phyloP scores from a whole-genome alignment of 2,329 filamentous ascomycete genomes.

The Aphanocladium album region DNA sequence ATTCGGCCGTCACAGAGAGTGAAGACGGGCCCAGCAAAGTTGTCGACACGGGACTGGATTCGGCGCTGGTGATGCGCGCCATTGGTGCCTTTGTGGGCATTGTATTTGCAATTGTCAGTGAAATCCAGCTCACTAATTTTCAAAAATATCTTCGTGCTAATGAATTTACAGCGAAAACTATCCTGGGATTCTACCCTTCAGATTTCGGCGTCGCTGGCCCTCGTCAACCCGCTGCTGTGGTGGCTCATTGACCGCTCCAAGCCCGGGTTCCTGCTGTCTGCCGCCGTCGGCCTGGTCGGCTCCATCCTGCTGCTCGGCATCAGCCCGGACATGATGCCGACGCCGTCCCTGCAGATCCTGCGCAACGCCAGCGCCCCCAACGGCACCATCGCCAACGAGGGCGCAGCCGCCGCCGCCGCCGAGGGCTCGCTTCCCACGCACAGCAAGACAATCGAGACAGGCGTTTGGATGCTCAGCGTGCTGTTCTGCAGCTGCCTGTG shows the following conservation, averaged over 20 bases:
- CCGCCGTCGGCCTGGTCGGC: slow-evolving; percentile 66
- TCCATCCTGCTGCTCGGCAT: slow-evolving; percentile 69
- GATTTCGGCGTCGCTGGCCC: slow-evolving; percentile 78
- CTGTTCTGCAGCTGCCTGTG: slow-evolving; percentile 92
- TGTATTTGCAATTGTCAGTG: slow-evolving; percentile 68
- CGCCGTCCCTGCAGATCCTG: slow-evolving; percentile 45
- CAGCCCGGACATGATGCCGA: slow-evolving; percentile 72
- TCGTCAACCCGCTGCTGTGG: slow-evolving; percentile 92
- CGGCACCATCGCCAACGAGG: slow-evolving; percentile 1
- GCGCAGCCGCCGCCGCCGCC: slow-evolving; percentile 26
- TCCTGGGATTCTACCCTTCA: slow-evolving; percentile 96
- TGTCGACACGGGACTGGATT: slow-evolving; percentile 54
- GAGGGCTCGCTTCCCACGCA: slow-evolving; percentile 50
- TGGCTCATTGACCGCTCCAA: slow-evolving; percentile 90
- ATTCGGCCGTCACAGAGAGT: slow-evolving; percentile 25
- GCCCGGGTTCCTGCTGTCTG: slow-evolving; percentile 75
- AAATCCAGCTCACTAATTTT: neutral
- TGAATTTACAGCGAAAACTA: slow-evolving; percentile 64
- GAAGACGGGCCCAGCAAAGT: slow-evolving; percentile 23
- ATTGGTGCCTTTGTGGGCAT: slow-evolving; percentile 59
- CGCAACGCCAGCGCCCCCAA: slow-evolving; percentile 19
- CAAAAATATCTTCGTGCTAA: neutral
- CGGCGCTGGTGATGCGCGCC: slow-evolving; percentile 60
- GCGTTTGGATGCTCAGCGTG: slow-evolving; percentile 88
- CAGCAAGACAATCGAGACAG: slow-evolving; percentile 63